Base-by-base conservation (phyloP, 352 stramenopile genomes). In the Phytophthora brassicae region DNA sequence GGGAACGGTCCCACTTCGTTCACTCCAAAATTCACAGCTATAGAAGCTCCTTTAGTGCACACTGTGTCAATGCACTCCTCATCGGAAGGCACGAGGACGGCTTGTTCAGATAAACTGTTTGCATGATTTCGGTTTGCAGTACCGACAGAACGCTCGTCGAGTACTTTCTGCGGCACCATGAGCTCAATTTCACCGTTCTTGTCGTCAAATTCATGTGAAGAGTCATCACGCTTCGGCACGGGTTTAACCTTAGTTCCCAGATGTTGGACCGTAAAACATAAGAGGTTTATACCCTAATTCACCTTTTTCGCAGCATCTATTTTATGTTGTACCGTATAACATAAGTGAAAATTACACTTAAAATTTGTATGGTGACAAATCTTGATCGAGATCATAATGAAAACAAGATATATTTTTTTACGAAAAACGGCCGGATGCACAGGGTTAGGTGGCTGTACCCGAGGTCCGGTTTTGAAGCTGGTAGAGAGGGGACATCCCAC, bases 171-270 rank as follows among this genome's bases (percentile, higher is more conserved):
- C 4, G 4, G 4, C 4, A 8, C 8, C 26, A 31, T 9, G 26
- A 31, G 26, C 8, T 31, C 26, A 31, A n/a, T n/a, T n/a, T n/a
- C n/a, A n/a, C n/a, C n/a, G n/a, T n/a, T n/a, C n/a, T n/a, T n/a
- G n/a, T n/a, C n/a, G n/a, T n/a, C n/a, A n/a, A n/a, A n/a, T n/a
- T n/a, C n/a, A n/a, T n/a, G n/a, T n/a, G n/a, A n/a, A n/a, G n/a
- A n/a, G n/a, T n/a, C n/a, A n/a, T n/a, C n/a, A n/a, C n/a, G n/a
- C n/a, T n/a, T n/a, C n/a, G n/a, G n/a, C n/a, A n/a, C n/a, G n/a
- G n/a, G n/a, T n/a, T n/a, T n/a, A n/a, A n/a, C 50, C 38, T 58
- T 58, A 58, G 23, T 58, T 52, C 50, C 50, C 50, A 20, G 28
- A 58, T 58, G 50, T 58, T 58, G 50, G 3, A 49, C 22, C 6